Base-by-base conservation (phyloP, 1,284 basidiomycete species). In the Puccinia novopanici region DNA sequence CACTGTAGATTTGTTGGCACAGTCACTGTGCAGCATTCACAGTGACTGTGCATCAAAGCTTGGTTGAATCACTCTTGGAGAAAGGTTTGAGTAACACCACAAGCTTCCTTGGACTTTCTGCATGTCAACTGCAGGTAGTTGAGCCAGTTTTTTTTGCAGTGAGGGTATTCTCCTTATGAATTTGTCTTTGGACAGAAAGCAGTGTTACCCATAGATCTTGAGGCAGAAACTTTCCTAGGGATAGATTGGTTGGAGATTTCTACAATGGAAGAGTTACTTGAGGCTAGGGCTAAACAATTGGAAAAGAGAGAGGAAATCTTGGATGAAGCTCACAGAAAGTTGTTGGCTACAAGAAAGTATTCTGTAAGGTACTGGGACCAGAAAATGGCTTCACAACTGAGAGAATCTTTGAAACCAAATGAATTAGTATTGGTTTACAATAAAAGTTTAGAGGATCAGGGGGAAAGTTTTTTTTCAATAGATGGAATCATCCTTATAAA, bases 371-470 rank as follows among this genome's bases (percentile, higher is more conserved):
- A 72, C 10, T 72, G 37, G 70, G 42, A 50, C 4, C 10, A 72
- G 45, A 72, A 50, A 19, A 6, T 3, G 19, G 42, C 12, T 5
- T 4, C 3, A 3, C 13, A 8, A 22, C 24, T 50, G 5, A 5
- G 45, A 24, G 37, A 57, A 6, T 54, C 52, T 22, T n/a, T 74
- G 2, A 27, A 57, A 42, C 73, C 55, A 4, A 55, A 55, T 13
- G 34, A 75, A 0, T 13, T 61, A 55, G 73, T 75, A 42, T n/a
- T 75, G 9, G 73, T 37, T 6, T 75, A 61, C 12, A 75, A 75
- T 13, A 17, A 42, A 5, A 2, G 40, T 13, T 34, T 71, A 0
- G 68, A 54, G 52, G n/a, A n/a, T 24, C 50, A 24, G 50, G 68
- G 68, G 68, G 68, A 5, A 10, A 50, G 19, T 42, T 71, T 24